Conservation (phyloP, 1,139 yeast genomes). For the Lodderomyces parapsilosis region DNA sequence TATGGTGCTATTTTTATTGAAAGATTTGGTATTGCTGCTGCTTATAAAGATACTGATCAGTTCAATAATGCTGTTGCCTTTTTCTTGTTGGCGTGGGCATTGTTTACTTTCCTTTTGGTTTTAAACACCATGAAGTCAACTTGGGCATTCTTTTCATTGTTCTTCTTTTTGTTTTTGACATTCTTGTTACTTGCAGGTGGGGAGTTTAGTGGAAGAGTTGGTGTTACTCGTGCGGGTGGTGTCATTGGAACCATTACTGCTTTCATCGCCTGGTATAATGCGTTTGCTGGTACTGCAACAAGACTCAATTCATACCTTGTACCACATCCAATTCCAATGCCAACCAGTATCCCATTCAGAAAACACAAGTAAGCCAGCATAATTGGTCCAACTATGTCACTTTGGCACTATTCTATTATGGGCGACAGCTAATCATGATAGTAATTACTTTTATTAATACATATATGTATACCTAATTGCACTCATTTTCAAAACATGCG, state of each 20-base stretch:
- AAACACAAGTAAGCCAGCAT: background rate
- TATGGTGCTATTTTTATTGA: constrained; percentile 66
- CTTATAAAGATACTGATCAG: constrained; percentile 47
- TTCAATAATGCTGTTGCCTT: constrained; percentile 57
- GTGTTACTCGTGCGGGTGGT: constrained; percentile 66
- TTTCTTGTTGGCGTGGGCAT: constrained; percentile 61
- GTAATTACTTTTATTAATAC: no score
- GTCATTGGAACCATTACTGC: constrained; percentile 63
- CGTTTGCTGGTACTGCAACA: constrained; percentile 32
- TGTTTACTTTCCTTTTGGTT: constrained; percentile 59
- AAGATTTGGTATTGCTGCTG: constrained; percentile 52
- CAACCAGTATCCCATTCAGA: constrained; percentile 12
- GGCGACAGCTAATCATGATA: no score
- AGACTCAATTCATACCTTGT: constrained; percentile 28
- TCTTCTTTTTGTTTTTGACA: constrained; percentile 54
- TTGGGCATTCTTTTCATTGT: constrained; percentile 54
- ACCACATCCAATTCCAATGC: constrained; percentile 34
- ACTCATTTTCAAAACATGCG: no score
- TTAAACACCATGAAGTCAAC: constrained; percentile 65
- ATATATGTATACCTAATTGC: no score
- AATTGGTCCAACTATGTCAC: no score
- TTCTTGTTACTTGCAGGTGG: constrained; percentile 61
- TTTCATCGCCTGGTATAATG: constrained; percentile 59
- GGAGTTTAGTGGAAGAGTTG: constrained; percentile 44
- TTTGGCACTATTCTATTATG: no score